Evolutionary conservation across 1,284 basidiomycete genomes (phyloP), one percentile per base, ranked within the genome.

Genomic region (Papiliotrema nemorosa): DNA sequence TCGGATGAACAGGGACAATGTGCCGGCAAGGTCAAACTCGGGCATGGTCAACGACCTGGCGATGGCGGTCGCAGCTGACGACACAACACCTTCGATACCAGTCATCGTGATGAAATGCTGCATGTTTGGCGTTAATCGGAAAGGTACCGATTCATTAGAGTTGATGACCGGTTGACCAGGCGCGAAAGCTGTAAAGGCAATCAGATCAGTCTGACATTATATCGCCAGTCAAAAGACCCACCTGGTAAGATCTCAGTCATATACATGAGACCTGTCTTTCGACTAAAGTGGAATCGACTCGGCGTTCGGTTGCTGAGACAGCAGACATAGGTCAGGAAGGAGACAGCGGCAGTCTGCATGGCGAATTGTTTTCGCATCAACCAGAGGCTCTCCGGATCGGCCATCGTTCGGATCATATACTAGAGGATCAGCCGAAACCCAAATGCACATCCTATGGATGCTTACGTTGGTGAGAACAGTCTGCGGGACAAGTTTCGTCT

Each of bases 351-450:
- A 38, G 90, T 80, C 70, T 98, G 93, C 38, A 88, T 76, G 10
- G 93, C 87, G 73, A 98, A 97, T 73, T 97, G 91, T 78, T 97
- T 98, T 57, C 96, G 84, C 84, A 97, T 90, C 55, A 90, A 82
- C 93, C 94, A 99, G 5, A 98, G 80, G 62, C 96, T 91, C 53
- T 84, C 83, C 1, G 94, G 85, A 4, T 82, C 82, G 25, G 81
- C 78, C 89, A 97, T 96, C 22, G 86, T 87, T 44, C 83, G 83
- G 39, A 85, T 80, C 85, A 98, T 89, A 71, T 91, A 98, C 88
- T 96, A 66, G 2, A n/a, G 47, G 37, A 46, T 26, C 52, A 27
- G 29, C 26, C 33, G 18, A 10, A 27, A 36, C 3, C 35, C 21
- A 4, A 16, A 49, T 6, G 22, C 3, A n/a, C 16, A 16, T 48